phyloP scores from a whole-genome alignment of 768 basidiomycete species.

The Gloeopeniophorella convolvens region DNA sequence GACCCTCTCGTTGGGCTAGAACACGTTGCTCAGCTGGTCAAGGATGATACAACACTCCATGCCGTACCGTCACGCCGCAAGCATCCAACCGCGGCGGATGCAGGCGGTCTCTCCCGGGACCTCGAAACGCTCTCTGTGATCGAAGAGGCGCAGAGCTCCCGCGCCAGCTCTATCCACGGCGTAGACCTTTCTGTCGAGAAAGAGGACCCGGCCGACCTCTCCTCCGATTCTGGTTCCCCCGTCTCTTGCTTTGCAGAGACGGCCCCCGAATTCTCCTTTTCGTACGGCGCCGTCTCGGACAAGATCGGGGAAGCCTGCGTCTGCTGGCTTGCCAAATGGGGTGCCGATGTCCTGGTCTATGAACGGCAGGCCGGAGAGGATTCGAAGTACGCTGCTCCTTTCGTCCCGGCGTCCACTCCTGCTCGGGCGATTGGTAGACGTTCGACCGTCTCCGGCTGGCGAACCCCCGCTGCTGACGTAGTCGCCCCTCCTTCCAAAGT shows the following conservation, averaged over 20 bases:
- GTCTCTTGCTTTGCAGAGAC: slow-evolving; percentile 24
- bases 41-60: slow-evolving; percentile 28
- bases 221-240: slow-evolving; percentile 19
- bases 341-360: slow-evolving; percentile 61
- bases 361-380: slow-evolving; percentile 39
- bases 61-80: not conserved
- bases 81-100: not conserved
- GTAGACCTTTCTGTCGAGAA: slow-evolving; percentile 18
- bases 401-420: slow-evolving; percentile 1
- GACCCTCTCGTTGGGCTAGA: slow-evolving; percentile 69
- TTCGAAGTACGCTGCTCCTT: slow-evolving; percentile 3
- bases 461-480: not conserved
- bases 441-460: slow-evolving; percentile 11
- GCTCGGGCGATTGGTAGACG: slow-evolving; percentile 7
- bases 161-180: not conserved
- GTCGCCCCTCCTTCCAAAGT: slow-evolving; percentile 21
- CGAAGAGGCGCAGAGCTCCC: not conserved
- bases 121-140: slow-evolving; percentile 6
- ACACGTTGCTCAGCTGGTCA: slow-evolving; percentile 46
- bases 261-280: slow-evolving; percentile 38
- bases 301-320: slow-evolving; percentile 88
- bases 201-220: slow-evolving; percentile 23
- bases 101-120: slow-evolving; percentile 1
- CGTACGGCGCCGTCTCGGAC: slow-evolving; percentile 84
- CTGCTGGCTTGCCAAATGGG: slow-evolving; percentile 88